Conservation (phyloP, 176 grass and related monocot species). For the Oryza glaberrima region DNA sequence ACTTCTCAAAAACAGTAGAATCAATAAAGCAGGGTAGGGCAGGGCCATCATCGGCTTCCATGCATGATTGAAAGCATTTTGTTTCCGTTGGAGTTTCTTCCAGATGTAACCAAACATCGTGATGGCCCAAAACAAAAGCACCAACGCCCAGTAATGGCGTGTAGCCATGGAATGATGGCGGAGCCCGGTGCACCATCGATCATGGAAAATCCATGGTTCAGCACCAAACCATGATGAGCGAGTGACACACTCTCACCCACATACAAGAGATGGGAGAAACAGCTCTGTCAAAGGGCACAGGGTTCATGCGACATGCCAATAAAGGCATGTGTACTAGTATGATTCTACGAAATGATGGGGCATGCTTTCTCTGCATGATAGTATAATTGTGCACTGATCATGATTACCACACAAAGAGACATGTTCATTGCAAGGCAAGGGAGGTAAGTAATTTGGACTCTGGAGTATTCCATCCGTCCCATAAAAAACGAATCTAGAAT, state of each 20-base stretch:
- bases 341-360: constrained; percentile 28
- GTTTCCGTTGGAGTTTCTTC: not conserved
- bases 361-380: not conserved
- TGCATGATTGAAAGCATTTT: constrained; percentile 28
- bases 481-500: no score
- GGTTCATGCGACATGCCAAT: constrained; percentile 37
- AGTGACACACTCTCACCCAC: not conserved
- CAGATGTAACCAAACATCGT: constrained; percentile 31
- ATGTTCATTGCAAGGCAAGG: constrained; percentile 18
- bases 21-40: not conserved
- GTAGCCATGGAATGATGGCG: constrained; percentile 12
- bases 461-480: not conserved
- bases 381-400: not conserved
- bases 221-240: constrained; percentile 10
- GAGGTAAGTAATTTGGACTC: constrained; percentile 1
- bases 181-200: not conserved
- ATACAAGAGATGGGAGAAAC: not conserved
- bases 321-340: constrained; percentile 29
- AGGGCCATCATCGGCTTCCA: not conserved
- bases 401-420: constrained; percentile 31
- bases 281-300: not conserved
- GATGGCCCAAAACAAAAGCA: constrained; percentile 1
- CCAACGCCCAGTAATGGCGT: not conserved
- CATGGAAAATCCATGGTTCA: constrained; percentile 16
- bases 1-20: not conserved